A percentile compares a stretch with the other conserved stretches of the same genome.
Conservation (phyloP, 768 basidiomycete species). For the Auricularia heimuer region DNA sequence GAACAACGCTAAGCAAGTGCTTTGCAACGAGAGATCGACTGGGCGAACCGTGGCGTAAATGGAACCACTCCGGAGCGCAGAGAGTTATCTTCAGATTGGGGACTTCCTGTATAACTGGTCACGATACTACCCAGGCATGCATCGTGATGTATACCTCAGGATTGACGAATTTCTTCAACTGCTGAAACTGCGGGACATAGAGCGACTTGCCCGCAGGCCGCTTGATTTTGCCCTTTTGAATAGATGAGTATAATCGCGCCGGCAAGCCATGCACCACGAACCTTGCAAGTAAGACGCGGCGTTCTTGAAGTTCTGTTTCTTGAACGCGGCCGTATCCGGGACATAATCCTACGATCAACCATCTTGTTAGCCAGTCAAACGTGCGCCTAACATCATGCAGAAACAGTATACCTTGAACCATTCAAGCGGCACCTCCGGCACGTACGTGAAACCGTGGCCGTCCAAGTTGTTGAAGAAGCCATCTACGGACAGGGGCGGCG, state of each 20-base stretch:
- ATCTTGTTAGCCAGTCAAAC: background rate
- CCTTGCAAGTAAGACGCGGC: slow-evolving; percentile 22
- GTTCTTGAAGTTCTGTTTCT: slow-evolving; percentile 22
- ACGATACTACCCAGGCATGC: background rate
- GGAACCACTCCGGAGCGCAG: slow-evolving; percentile 64
- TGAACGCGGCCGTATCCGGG: slow-evolving; percentile 26
- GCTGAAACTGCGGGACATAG: slow-evolving; percentile 54
- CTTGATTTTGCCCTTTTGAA: slow-evolving; percentile 48
- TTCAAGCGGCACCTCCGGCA: slow-evolving; percentile 18
- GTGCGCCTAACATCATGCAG: slow-evolving; percentile 17
- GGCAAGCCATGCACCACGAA: slow-evolving; percentile 7
- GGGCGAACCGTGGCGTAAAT: slow-evolving; percentile 54
- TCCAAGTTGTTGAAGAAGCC: slow-evolving; percentile 59
- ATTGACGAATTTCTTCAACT: slow-evolving; percentile 45
- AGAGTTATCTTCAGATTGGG: slow-evolving; percentile 61
- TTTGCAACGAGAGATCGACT: slow-evolving; percentile 33
- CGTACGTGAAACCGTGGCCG: slow-evolving; percentile 47
- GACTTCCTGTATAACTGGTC: slow-evolving; percentile 36
- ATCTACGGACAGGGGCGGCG: slow-evolving; percentile 38
- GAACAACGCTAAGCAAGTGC: background rate
- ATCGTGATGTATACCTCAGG: slow-evolving; percentile 32
- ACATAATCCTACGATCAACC: slow-evolving; percentile 19
- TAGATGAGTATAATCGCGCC: background rate
- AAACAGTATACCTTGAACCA: slow-evolving; percentile 35
- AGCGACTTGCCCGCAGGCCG: slow-evolving; percentile 41